phyloP scores from a whole-genome alignment of 2,329 filamentous ascomycete genomes.

The Diaporthe longicolla region DNA sequence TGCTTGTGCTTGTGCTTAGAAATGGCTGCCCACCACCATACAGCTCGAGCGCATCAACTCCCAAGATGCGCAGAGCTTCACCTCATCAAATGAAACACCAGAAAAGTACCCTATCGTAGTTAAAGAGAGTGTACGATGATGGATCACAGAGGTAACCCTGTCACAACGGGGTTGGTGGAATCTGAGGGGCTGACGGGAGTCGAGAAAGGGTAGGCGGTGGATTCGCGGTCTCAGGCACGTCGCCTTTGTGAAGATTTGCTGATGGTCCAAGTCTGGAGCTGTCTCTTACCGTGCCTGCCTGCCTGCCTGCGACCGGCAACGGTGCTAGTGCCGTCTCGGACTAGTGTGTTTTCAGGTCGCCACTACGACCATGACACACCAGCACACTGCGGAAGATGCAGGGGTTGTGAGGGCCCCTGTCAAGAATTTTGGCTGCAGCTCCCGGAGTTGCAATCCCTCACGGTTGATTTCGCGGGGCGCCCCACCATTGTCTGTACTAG shows the following conservation, averaged over 20 bases:
- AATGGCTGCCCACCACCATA: slow-evolving; percentile 41
- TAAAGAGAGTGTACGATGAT: slow-evolving; percentile 18
- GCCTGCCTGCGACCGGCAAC: slow-evolving; percentile 3
- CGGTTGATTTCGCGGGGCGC: slow-evolving; percentile 29
- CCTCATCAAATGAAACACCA: slow-evolving; percentile 39
- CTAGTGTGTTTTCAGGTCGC: not conserved
- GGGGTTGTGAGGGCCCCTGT: slow-evolving; percentile 5
- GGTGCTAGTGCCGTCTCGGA: not conserved
- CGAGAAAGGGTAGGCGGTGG: slow-evolving; percentile 32
- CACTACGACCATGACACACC: not conserved
- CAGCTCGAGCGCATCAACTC: slow-evolving; percentile 43
- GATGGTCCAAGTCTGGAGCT: slow-evolving; percentile 21
- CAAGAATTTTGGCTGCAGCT: slow-evolving; percentile 27
- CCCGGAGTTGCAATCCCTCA: slow-evolving; percentile 13
- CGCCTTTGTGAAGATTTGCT: slow-evolving; percentile 38
- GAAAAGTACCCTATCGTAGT: not conserved
- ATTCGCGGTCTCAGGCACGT: slow-evolving; percentile 32
- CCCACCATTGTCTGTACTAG: slow-evolving; percentile 18
- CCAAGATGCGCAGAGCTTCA: slow-evolving; percentile 37
- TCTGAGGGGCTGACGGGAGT: slow-evolving; percentile 24
- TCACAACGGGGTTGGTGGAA: slow-evolving; percentile 22
- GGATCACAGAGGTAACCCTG: slow-evolving; percentile 10
- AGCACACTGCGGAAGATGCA: not conserved
- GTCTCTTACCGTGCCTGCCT: not conserved
- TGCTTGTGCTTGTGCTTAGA: slow-evolving; percentile 39